These are phyloP conservation scores for Arxiozyma heterogenica DNA, from an alignment of 1,139 yeast species.

Conservation along the genomic window DNA sequence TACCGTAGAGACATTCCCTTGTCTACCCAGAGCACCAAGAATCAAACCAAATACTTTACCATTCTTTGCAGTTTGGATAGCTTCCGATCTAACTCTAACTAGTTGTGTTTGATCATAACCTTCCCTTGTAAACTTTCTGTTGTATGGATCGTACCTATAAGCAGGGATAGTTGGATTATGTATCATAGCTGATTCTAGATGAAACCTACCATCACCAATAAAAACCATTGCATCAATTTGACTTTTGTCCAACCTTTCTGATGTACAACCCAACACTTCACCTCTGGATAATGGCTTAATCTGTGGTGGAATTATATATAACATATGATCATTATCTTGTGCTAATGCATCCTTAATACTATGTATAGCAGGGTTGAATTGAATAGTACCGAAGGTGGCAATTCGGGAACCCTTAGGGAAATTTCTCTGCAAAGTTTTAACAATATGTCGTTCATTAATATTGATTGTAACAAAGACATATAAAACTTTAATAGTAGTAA, in stretches of 20 bases:
- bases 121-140: conserved; percentile 81
- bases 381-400: conserved; percentile 92
- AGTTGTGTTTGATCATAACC: conserved; percentile 79
- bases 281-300: conserved; percentile 90
- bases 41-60: conserved; percentile 75
- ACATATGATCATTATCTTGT: conserved; percentile 38
- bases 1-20: conserved; percentile 78
- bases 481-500: conserved; percentile 78
- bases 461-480: conserved; percentile 93
- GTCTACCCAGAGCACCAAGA: conserved; percentile 94
- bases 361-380: conserved; percentile 90
- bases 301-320: conserved; percentile 77
- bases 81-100: conserved; percentile 63
- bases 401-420: conserved; percentile 52
- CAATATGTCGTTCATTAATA: conserved; percentile 73
- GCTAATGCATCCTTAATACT: conserved; percentile 56
- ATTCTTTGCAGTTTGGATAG: conserved; percentile 48
- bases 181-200: conserved; percentile 91
- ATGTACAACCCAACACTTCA: conserved; percentile 93
- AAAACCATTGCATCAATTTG: conserved; percentile 75
- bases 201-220: conserved; percentile 95
- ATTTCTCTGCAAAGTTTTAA: conserved; percentile 66
- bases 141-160: conserved; percentile 88
- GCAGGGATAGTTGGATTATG: conserved; percentile 93
- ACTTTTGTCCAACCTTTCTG: conserved; percentile 60